Base-by-base conservation (phyloP, 2,329 filamentous ascomycete genomes). In the Botrytis cinerea region DNA sequence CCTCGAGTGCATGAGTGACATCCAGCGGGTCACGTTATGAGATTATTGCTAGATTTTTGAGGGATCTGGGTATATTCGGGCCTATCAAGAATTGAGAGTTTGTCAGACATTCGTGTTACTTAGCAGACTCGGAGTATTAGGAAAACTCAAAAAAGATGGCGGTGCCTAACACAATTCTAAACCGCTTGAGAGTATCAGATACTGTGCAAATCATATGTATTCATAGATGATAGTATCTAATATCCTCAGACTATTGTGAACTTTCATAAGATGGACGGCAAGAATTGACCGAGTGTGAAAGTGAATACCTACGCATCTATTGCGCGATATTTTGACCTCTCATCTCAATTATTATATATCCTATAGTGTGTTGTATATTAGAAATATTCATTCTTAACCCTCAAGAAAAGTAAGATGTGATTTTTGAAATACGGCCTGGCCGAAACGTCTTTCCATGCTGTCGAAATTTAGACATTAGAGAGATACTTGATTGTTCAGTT, bases 91-190 rank as follows among this genome's bases (percentile, higher is more conserved):
- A 32, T 32, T 4, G 32, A 32, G 4, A 32, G 32, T 32, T 32
- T 54, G 4, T 14, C 9, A 7, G 12, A 51, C n/a, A n/a, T 25
- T n/a, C 48, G 48, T n/a, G 14, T 10, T 2, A 1, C 48, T 51
- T n/a, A 5, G 25, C n/a, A n/a, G 1, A n/a, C 5, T 14, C 1
- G n/a, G 5, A n/a, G 25, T 2, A 6, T n/a, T n/a, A 12, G 25
- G 48, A 7, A 51, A 7, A 32, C 32, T 32, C 32, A 32, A 32
- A 32, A 32, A 32, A 48, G 22, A 12, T 25, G 22, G 12, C 25
- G 10, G 9, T 25, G 3, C 12, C 0, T 25, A 48, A 25, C 25
- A 12, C 46, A 12, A 48, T 25, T 48, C 25, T 48, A 48, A 25
- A 12, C 22, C 22, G 12, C 25, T 48, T 25, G 46, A 48, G 22